Evolutionary conservation across 1,139 yeast genomes (phyloP).

Genomic region (Maudiozyma humilis): DNA sequence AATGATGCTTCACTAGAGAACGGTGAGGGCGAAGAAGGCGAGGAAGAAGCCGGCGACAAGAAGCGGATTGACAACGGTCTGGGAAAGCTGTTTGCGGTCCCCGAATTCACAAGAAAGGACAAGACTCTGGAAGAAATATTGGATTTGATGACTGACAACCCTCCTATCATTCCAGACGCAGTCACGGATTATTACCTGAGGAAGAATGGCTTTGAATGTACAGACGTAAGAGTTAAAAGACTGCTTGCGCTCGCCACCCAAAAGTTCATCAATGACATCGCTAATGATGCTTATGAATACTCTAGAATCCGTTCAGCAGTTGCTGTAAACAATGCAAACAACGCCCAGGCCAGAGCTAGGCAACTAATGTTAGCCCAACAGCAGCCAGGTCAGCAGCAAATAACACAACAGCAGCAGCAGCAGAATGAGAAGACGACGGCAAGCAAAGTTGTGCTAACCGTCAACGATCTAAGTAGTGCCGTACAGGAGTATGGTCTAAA

Average conservation of each 20-base stretch:
- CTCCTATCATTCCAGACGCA: constrained; percentile 95
- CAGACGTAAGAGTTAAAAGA: constrained; percentile 73
- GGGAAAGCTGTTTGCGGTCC: constrained; percentile 44
- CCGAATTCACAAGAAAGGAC: constrained; percentile 73
- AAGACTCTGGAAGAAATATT: constrained; percentile 80
- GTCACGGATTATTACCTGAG: constrained; percentile 92
- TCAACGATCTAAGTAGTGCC: constrained; percentile 31
- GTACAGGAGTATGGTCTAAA: constrained; percentile 85
- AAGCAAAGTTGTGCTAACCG: constrained; percentile 34
- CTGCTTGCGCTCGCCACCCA: constrained; percentile 91
- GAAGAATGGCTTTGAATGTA: constrained; percentile 79
- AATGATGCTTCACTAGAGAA: constrained; percentile 11
- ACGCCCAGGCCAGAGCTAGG: constrained; percentile 81
- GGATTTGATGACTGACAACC: constrained; percentile 83
- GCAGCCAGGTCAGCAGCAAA: constrained; percentile 39
- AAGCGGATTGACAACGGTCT: constrained; percentile 19
- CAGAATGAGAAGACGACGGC: constrained; percentile 37
- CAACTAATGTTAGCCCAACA: constrained; percentile 53
- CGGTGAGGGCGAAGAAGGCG: constrained; percentile 14
- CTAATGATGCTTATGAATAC: constrained; percentile 94
- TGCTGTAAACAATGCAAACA: constrained; percentile 73
- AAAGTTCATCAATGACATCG: constrained; percentile 86
- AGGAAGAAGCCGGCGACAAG: constrained; percentile 17
- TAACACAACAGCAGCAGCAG: constrained; percentile 30
- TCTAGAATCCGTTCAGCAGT: constrained; percentile 80